Evolutionary conservation across 2,329 filamentous ascomycete species (phyloP), one percentile per base, ranked within the genome.

Genomic region (Apiospora pterosperma): DNA sequence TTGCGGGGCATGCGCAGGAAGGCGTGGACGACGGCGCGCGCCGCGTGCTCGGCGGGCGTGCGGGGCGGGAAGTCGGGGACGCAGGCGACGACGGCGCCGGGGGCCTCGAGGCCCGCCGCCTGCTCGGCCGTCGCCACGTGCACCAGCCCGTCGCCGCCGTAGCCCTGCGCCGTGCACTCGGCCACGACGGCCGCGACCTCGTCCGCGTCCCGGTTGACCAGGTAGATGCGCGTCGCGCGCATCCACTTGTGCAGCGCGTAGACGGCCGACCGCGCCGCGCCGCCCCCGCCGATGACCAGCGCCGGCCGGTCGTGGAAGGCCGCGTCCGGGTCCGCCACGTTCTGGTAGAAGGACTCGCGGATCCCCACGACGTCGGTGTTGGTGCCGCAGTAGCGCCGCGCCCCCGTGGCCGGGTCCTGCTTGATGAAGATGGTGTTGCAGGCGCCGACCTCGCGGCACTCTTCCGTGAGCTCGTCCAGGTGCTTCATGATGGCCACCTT

Each of bases 331-430:
- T 80, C 71, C 6, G 77, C 59, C 12, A 84, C 75, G 70, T 88
- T 90, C 68, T 85, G 83, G 60, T 83, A 76, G 70, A 95, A 91
- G 4, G 90, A 86, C 73, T 94, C 90, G 25, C 90, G 85, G 67
- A 95, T 89, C 36, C 92, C 92, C 64, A 93, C 84, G 66, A 90
- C 91, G 76, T 96, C 92, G 4, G 92, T 95, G 79, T 96, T 95
- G 52, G 91, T 90, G 62, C 92, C 92, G 76, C 90, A 88, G 68
- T 87, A 87, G 58, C 84, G 71, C 21, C 83, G 79, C 38, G 78
- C 77, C 61, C 84, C 82, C 59, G 81, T 76, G 7, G 8, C 25
- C 16, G 48, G 48, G 19, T 75, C 74, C 59, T 80, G 76, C 25
- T 85, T 81, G 59, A 92, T 75, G 79, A 90, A 94, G 62, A 95